Evolutionary conservation across 75 land plant species (phyloP).

Genomic region (Sequoia sempervirens): DNA sequence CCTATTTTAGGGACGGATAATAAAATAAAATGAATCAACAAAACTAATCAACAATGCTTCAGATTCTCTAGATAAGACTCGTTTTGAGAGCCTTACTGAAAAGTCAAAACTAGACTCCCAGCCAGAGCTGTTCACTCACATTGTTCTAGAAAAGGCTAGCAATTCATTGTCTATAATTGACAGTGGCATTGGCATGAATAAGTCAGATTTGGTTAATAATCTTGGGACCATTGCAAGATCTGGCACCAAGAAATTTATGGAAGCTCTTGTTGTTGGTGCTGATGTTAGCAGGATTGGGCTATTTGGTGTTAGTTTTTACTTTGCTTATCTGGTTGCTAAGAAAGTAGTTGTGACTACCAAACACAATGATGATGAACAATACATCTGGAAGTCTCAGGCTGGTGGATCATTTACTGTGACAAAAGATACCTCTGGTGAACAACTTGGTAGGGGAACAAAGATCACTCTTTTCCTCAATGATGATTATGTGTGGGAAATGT

Average conservation of each 20-base stretch:
- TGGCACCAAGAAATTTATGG: slow-evolving; percentile 64
- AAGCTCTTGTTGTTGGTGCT: slow-evolving; percentile 65
- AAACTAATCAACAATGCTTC: too few species aligned
- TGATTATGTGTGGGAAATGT: too few species aligned
- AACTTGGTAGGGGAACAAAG: slow-evolving; percentile 70
- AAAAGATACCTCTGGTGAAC: slow-evolving; percentile 3
- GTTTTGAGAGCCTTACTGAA: too few species aligned
- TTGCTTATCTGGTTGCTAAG: slow-evolving; percentile 58
- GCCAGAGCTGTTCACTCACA: slow-evolving; percentile 20
- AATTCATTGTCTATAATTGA: slow-evolving; percentile 67
- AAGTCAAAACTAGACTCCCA: too few species aligned
- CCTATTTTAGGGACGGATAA: too few species aligned
- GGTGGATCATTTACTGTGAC: too few species aligned
- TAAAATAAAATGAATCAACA: too few species aligned
- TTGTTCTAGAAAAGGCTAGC: slow-evolving; percentile 66
- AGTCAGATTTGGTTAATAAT: slow-evolving; percentile 66
- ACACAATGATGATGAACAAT: too few species aligned
- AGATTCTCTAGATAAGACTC: too few species aligned
- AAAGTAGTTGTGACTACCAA: slow-evolving; percentile 42
- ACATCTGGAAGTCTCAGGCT: too few species aligned
- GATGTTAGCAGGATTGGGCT: slow-evolving; percentile 82
- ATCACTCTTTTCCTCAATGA: slow-evolving; percentile 59
- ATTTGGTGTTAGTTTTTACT: slow-evolving; percentile 72
- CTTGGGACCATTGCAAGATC: slow-evolving; percentile 63
- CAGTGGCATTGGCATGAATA: slow-evolving; percentile 79